A percentile compares a stretch with the other conserved stretches of the same genome.
Conservation (phyloP, 805 yeast species). For the Alloascoidea africana region DNA sequence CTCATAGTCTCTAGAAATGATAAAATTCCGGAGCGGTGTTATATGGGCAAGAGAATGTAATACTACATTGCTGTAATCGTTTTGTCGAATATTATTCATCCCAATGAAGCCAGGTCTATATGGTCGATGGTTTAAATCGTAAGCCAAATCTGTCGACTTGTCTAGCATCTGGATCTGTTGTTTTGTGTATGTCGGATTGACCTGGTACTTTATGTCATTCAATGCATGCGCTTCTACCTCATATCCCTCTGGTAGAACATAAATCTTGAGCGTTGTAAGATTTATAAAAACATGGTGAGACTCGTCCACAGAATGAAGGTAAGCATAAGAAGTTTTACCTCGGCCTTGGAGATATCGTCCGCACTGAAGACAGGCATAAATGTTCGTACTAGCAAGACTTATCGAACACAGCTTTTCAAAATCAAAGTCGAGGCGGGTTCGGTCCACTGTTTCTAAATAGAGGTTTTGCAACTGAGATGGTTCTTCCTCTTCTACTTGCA, state of each 20-base stretch:
- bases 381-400: conserved; percentile 41
- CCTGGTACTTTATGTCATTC: conserved; percentile 34
- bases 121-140: conserved; percentile 27
- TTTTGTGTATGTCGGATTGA: conserved; percentile 33
- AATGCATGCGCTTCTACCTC: conserved; percentile 25
- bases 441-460: conserved; percentile 23
- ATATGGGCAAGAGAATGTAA: conserved; percentile 43
- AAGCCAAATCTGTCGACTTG: conserved; percentile 10
- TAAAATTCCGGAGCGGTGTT: conserved; percentile 28
- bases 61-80: conserved; percentile 42
- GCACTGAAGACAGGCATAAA: conserved; percentile 61
- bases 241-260: conserved; percentile 48
- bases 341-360: conserved; percentile 65
- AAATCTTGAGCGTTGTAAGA: conserved; percentile 31
- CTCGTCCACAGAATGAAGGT: conserved; percentile 45
- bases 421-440: conserved; percentile 46
- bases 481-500: neutral
- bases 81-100: conserved; percentile 33
- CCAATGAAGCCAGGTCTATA: conserved; percentile 58
- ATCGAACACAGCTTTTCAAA: conserved; percentile 51
- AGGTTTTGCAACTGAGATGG: conserved; percentile 6
- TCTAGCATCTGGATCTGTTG: conserved; percentile 21
- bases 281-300: conserved; percentile 52
- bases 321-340: conserved; percentile 47
- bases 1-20: conserved; percentile 22